Base-by-base conservation (phyloP, 352 stramenopile species). In the Pythium graminicola region DNA sequence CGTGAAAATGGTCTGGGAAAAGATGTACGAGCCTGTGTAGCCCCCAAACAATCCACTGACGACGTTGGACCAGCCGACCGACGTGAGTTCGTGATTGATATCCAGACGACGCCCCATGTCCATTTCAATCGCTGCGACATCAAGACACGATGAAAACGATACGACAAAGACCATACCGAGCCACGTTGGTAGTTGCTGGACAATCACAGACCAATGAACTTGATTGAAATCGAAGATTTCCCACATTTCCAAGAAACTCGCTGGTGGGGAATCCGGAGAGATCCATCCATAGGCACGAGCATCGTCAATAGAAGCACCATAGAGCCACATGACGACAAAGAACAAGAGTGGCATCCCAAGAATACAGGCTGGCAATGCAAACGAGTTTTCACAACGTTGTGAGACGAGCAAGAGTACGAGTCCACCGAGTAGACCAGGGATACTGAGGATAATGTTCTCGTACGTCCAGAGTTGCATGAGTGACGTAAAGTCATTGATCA, bases 11-110 rank as follows among this genome's bases (percentile, higher is more conserved):
- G 93, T 99, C 76, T 99, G 96, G 27, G 80, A 97, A 69, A 99
- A 99, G 57, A 99, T 99, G 70, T 99, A 99, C 22, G 83, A 97
- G 7, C 97, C 97, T 10, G 95, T 99, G 74, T 98, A 99, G 42
- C 97, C 97, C 23, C 96, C 96, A 0, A 93, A 82, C 29, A 99
- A 17, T 0, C 97, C 97, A 43, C 84, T 98, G 5, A 98, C 67
- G 13, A 98, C 61, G 71, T 99, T 99, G 28, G 86, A 97, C 63
- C 97, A 92, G 4, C 97, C 97, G 11, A 99, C 95, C 23, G 84
- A 95, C 35, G 75, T 62, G 10, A 97, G 66, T 62, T 99, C 95
- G 57, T 95, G 73, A 70, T 98, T 96, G 72, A 98, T 98, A 59
- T 98, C 74, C 2, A 99, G 76, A 20, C 91, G 86, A 24, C 76